Percentiles rank a stretch among this genome's conserved stretches.
Conservation (phyloP, 257 asterid genomes). For the Salvia splendens region DNA sequence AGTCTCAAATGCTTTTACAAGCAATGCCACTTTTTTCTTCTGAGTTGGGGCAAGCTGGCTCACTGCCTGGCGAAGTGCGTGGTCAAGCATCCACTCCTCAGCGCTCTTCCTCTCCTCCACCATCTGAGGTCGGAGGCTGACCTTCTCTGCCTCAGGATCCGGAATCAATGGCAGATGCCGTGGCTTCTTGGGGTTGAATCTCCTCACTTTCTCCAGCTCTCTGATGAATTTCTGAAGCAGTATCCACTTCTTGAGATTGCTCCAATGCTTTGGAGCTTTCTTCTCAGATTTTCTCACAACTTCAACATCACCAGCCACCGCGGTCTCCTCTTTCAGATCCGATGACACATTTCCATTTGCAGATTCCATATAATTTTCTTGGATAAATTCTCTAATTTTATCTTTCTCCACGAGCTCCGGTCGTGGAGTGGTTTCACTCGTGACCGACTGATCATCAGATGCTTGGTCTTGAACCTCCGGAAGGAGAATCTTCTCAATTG, state of each 20-base stretch:
- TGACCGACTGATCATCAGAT: conserved; percentile 65
- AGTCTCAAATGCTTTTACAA: conserved; percentile 93
- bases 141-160: conserved; percentile 64
- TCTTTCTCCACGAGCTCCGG: conserved; percentile 42
- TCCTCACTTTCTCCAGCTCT: conserved; percentile 78
- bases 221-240: conserved; percentile 81
- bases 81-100: conserved; percentile 99
- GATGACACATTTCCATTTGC: conserved; percentile 18
- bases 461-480: conserved; percentile 88
- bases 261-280: conserved; percentile 87
- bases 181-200: conserved; percentile 60
- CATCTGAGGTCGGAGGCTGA: conserved; percentile 58
- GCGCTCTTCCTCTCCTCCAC: conserved; percentile 63
- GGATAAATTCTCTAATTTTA: conserved; percentile 31
- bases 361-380: background rate
- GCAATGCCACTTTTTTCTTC: conserved; percentile 76
- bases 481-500: conserved; percentile 93
- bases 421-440: conserved; percentile 54
- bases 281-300: conserved; percentile 46
- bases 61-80: conserved; percentile 90
- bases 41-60: conserved; percentile 90
- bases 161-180: conserved; percentile 48
- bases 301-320: conserved; percentile 23
- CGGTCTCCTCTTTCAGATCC: conserved; percentile 26
- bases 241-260: conserved; percentile 93